Conservation (phyloP, 192 early-diverging fungal species). For the Polychytrium aggregatum region DNA sequence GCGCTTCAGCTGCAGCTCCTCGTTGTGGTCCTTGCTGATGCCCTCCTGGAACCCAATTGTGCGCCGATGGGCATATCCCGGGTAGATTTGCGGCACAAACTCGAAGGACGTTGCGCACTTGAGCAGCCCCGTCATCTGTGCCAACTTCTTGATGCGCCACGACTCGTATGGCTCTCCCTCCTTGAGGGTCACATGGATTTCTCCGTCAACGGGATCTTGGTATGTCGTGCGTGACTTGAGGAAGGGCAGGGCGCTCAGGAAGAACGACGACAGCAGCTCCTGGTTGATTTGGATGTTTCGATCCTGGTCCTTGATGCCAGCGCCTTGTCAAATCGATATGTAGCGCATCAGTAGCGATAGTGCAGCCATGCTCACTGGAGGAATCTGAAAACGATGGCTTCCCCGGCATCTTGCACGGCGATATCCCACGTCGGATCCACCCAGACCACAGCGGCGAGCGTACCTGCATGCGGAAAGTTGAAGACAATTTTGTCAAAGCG, state of each 20-base stretch:
- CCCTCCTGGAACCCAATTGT: constrained; percentile 91
- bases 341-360: no score
- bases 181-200: constrained; percentile 81
- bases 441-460: no score
- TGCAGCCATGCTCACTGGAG: no score
- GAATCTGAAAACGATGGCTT: no score
- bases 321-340: no score
- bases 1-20: constrained; percentile 57
- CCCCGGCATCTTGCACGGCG: no score
- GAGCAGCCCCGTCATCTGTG: constrained; percentile 50
- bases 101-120: constrained; percentile 27
- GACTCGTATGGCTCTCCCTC: constrained; percentile 72
- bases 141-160: constrained; percentile 76
- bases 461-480: constrained; percentile 91
- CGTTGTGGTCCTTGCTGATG: constrained; percentile 58
- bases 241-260: constrained; percentile 5
- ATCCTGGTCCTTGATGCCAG: constrained; percentile 86
- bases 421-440: no score
- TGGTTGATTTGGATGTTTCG: constrained; percentile 79
- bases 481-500: constrained; percentile 79
- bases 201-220: constrained; percentile 13
- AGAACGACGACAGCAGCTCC: constrained; percentile 20
- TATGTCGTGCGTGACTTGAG: not conserved
- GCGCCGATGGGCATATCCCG: constrained; percentile 83
- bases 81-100: constrained; percentile 61